Evolutionary conservation across 2,329 filamentous ascomycete species (phyloP).

Genomic region (Colletotrichum scovillei): DNA sequence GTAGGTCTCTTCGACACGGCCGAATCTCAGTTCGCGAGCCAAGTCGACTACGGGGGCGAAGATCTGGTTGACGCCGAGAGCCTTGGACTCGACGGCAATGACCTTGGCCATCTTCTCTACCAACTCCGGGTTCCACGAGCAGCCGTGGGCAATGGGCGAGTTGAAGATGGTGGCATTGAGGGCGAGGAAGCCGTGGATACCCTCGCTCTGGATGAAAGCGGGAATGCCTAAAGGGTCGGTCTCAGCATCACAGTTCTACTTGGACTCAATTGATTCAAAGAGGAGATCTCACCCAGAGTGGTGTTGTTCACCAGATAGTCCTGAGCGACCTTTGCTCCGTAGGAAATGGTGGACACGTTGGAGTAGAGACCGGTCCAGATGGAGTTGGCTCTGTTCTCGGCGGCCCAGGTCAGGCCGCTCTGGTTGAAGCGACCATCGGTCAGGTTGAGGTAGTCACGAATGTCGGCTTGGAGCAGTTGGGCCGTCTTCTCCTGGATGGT

Average conservation of each 20-base stretch:
- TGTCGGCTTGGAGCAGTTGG: conserved; percentile 76
- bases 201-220: conserved; percentile 79
- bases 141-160: conserved; percentile 78
- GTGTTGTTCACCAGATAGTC: conserved; percentile 71
- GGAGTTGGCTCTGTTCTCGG: conserved; percentile 72
- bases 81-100: conserved; percentile 73
- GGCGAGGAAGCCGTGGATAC: conserved; percentile 78
- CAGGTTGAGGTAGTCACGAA: conserved; percentile 80
- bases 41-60: conserved; percentile 79
- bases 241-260: conserved; percentile 42
- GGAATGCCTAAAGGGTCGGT: conserved; percentile 73
- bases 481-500: conserved; percentile 79
- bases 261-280: not conserved
- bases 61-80: conserved; percentile 78
- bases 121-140: conserved; percentile 75
- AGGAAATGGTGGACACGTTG: conserved; percentile 70
- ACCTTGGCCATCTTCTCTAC: conserved; percentile 74
- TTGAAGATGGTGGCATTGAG: conserved; percentile 84
- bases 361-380: conserved; percentile 80
- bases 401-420: conserved; percentile 74
- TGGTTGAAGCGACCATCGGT: conserved; percentile 75
- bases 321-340: conserved; percentile 73
- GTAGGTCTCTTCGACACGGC: conserved; percentile 79
- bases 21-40: conserved; percentile 77
- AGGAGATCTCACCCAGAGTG: conserved; percentile 42